Evolutionary conservation across 345 rosid species (phyloP).

Genomic region (Hibiscus syriacus): DNA sequence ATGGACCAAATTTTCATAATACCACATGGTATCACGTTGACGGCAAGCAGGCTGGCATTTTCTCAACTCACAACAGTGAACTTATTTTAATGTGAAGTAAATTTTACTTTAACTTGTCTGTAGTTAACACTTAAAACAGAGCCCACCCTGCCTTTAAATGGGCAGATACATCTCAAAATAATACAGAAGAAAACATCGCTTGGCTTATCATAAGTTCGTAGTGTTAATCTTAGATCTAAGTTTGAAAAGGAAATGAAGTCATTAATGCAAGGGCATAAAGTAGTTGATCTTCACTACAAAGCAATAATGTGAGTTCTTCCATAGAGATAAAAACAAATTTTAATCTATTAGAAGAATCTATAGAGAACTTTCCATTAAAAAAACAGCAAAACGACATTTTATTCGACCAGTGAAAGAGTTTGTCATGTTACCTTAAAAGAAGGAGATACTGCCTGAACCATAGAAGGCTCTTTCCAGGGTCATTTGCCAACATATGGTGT

Average conservation of each 20-base stretch:
- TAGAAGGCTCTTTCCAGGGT: conserved; percentile 80
- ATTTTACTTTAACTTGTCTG: conserved; percentile 1
- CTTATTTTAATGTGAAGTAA: not conserved
- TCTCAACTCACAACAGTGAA: not conserved
- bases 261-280: not conserved
- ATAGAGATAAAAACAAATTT: not conserved
- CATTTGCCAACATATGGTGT: conserved; percentile 79
- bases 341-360: not conserved
- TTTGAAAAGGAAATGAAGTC: not conserved
- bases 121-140: not conserved
- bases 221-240: not conserved
- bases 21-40: not conserved
- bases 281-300: not conserved
- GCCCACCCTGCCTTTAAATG: not conserved
- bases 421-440: conserved; percentile 49
- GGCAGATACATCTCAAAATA: not conserved
- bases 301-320: not conserved
- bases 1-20: not conserved
- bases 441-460: conserved; percentile 90
- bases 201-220: not conserved
- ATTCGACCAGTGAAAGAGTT: not conserved
- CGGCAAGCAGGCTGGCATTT: not conserved
- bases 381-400: not conserved
- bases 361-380: not conserved
- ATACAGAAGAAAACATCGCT: not conserved